Conservation (phyloP, 805 yeast species). For the Monosporozyma servazzii region DNA sequence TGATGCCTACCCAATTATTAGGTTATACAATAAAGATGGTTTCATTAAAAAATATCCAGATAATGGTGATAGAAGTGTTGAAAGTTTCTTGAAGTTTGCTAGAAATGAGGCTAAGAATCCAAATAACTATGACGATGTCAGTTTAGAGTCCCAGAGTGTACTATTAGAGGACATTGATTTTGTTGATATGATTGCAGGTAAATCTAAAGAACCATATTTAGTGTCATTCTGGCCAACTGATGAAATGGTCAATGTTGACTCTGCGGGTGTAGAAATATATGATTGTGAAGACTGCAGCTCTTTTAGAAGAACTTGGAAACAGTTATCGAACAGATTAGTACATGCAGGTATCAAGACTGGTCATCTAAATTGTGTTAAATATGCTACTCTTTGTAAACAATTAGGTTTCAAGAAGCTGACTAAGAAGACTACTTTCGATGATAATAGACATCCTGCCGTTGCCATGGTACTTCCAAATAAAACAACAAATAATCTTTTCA, state of each 20-base stretch:
- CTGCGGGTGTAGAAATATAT: constrained; percentile 27
- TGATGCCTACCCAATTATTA: constrained; percentile 56
- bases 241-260: constrained; percentile 31
- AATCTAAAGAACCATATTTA: constrained; percentile 40
- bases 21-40: constrained; percentile 57
- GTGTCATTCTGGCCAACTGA: constrained; percentile 60
- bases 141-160: constrained; percentile 36
- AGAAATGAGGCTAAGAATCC: constrained; percentile 44
- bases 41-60: constrained; percentile 41
- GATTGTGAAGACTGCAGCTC: constrained; percentile 43
- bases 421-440: constrained; percentile 7
- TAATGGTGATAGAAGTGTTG: constrained; percentile 37
- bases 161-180: constrained; percentile 35
- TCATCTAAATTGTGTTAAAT: constrained; percentile 51
- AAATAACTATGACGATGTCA: constrained; percentile 29
- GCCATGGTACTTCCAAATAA: constrained; percentile 46
- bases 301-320: constrained; percentile 49
- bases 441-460: constrained; percentile 33
- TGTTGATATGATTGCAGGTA: constrained; percentile 43
- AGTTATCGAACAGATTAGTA: constrained; percentile 41
- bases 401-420: constrained; percentile 37
- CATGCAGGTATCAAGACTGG: constrained; percentile 34
- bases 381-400: constrained; percentile 42
- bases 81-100: constrained; percentile 44
- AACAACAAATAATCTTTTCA: constrained; percentile 20